Conservation (phyloP, 495 filamentous ascomycete species). For the Neurospora sp. region DNA sequence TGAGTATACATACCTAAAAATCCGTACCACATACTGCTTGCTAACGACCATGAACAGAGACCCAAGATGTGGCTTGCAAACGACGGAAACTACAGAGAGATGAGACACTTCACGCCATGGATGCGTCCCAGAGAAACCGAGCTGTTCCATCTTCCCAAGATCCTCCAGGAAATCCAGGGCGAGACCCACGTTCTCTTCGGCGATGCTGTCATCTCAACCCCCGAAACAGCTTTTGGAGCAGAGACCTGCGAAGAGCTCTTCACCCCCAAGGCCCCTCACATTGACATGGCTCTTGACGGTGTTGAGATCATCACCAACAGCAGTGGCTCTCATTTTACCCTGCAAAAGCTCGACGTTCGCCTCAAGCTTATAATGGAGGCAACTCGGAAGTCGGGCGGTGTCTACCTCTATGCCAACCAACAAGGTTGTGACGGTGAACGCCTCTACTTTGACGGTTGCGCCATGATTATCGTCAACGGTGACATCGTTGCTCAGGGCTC, state of each 20-base stretch:
- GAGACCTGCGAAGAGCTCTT: constrained; percentile 81
- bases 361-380: constrained; percentile 67
- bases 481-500: constrained; percentile 58
- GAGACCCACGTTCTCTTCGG: constrained; percentile 57
- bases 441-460: constrained; percentile 53
- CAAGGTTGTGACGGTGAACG: constrained; percentile 63
- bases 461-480: constrained; percentile 70
- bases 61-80: constrained; percentile 81
- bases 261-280: constrained; percentile 50
- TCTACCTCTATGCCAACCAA: constrained; percentile 60
- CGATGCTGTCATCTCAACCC: constrained; percentile 63
- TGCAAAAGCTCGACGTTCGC: constrained; percentile 67
- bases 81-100: constrained; percentile 65
- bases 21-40: not conserved
- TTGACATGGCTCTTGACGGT: constrained; percentile 46
- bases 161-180: constrained; percentile 52
- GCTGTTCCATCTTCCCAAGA: constrained; percentile 60
- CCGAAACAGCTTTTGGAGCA: constrained; percentile 59
- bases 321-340: constrained; percentile 56
- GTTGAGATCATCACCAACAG: constrained; percentile 73
- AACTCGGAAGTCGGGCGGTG: constrained; percentile 63
- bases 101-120: constrained; percentile 50
- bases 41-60: constrained; percentile 18
- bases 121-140: constrained; percentile 45
- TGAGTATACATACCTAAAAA: not conserved